Evolutionary conservation across 2,329 filamentous ascomycete genomes (phyloP), one percentile per base, ranked within the genome.

Genomic region (Pochonia chlamydosporia): DNA sequence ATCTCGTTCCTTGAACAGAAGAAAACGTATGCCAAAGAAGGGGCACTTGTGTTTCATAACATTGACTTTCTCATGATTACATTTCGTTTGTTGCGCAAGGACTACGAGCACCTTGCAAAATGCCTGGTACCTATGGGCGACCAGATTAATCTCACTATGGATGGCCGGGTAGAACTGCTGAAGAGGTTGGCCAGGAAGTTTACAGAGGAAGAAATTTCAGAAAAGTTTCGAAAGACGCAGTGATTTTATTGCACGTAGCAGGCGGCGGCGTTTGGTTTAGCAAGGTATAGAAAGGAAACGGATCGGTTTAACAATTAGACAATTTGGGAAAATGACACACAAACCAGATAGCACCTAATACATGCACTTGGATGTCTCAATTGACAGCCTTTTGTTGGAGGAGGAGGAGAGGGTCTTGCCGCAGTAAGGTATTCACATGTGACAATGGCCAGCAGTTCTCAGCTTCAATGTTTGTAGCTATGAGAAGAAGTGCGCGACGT

Each of bases 51-150:
- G 5, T 91, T 92, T 60, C 82, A 85, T 63, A 83, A 90, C 58
- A 89, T 92, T 56, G 87, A 91, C 64, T 92, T 88, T 61, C 68
- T 91, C 44, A 84, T 89, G 74, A 79, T 91, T 51, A 89, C 87
- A 0, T 63, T 87, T 28, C 76, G 76, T 37, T 65, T 91, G 16
- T 58, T 91, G 57, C 72, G 73, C 49, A 88, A 89, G 63, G 81
- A 91, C 59, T 92, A 92, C 56, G 68, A 73, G 42, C 71, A 82
- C 45, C 73, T 92, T 9, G 87, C 87, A 2, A 73, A 72, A 46
- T 84, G 85, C 51, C 62, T 92, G 41, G 84, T 92, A 13, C 87
- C 87, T 0, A 84, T 92, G 33, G 85, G 85, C 1, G 73, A 80
- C 2, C 87, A 91, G 68, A 79, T 85, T 35, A 65, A 69, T 5